Conservation (phyloP, 2,329 filamentous ascomycete species). For the Colletotrichum lindemuthianum region DNA sequence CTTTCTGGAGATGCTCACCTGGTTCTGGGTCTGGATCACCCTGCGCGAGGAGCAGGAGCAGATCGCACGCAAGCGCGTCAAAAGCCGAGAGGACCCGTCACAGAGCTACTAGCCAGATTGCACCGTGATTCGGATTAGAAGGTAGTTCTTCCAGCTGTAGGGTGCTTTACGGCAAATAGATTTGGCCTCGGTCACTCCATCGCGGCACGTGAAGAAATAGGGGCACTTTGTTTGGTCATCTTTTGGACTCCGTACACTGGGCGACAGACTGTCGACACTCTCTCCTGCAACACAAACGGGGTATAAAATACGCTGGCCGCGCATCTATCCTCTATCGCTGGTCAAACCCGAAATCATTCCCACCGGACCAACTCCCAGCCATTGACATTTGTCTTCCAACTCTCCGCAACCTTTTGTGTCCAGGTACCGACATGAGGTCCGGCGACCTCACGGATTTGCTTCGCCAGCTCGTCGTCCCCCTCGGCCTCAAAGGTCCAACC, state of each 20-base stretch:
- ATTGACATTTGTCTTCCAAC: slow-evolving; percentile 40
- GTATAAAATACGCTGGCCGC: not conserved
- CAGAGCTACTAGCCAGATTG: not conserved
- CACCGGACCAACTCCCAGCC: slow-evolving; percentile 41
- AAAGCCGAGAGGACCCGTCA: slow-evolving; percentile 38
- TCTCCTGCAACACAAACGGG: not conserved
- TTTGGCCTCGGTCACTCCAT: too few relatives aligned
- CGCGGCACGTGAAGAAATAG: not conserved
- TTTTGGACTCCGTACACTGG: slow-evolving; percentile 14
- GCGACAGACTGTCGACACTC: not conserved
- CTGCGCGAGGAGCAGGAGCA: slow-evolving; percentile 71
- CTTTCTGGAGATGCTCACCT: slow-evolving; percentile 83
- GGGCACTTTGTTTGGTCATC: slow-evolving; percentile 1
- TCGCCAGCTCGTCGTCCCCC: slow-evolving; percentile 21
- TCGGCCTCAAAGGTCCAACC: slow-evolving; percentile 41
- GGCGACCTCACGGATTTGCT: slow-evolving; percentile 25
- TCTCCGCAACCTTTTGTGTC: slow-evolving; percentile 38
- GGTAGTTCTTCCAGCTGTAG: too few relatives aligned
- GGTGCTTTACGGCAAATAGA: too few relatives aligned
- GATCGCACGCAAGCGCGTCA: slow-evolving; percentile 52
- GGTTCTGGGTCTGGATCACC: slow-evolving; percentile 87
- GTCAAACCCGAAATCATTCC: slow-evolving; percentile 33
- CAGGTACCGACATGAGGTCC: slow-evolving; percentile 28
- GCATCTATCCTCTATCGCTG: not conserved
- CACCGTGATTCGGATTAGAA: too few relatives aligned